These are phyloP conservation scores for Alternaria triticimaculans DNA, from an alignment of 2,329 filamentous ascomycete species.

Conservation along the genomic window DNA sequence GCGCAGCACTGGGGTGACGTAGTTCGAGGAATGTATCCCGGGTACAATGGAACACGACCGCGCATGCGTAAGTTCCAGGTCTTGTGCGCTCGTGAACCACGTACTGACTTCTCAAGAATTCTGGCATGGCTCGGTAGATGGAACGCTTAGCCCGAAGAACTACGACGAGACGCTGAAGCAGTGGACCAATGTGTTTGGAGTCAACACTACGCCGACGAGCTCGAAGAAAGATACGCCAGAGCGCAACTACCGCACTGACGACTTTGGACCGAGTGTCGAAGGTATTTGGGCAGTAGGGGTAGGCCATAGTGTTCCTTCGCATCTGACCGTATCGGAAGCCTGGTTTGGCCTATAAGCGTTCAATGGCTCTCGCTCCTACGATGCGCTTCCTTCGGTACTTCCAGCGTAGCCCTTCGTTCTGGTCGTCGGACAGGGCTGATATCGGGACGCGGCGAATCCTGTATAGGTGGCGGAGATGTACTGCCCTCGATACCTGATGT, in stretches of 20 bases:
- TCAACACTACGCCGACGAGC: conserved; percentile 28
- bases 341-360: conserved; percentile 34
- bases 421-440: conserved; percentile 18
- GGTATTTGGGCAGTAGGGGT: conserved; percentile 39
- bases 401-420: conserved; percentile 26
- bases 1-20: conserved; percentile 58
- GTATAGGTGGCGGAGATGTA: conserved; percentile 20
- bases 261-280: conserved; percentile 35
- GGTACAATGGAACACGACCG: conserved; percentile 59
- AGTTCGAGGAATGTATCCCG: conserved; percentile 58
- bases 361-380: conserved; percentile 20
- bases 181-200: conserved; percentile 42
- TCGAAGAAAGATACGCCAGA: conserved; percentile 36
- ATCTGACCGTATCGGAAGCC: conserved; percentile 32
- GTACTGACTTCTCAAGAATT: conserved; percentile 49
- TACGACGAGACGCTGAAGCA: conserved; percentile 60
- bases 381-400: conserved; percentile 27
- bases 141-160: conserved; percentile 60
- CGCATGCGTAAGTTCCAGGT: conserved; percentile 49
- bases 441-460: conserved; percentile 14
- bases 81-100: neutral
- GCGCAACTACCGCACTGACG: conserved; percentile 38
- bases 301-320: conserved; percentile 34
- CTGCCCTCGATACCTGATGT: conserved; percentile 28
- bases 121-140: conserved; percentile 63